Evolutionary conservation across 768 basidiomycete species (phyloP), one percentile per base, ranked within the genome.

Genomic region (Termitomyces sp.): DNA sequence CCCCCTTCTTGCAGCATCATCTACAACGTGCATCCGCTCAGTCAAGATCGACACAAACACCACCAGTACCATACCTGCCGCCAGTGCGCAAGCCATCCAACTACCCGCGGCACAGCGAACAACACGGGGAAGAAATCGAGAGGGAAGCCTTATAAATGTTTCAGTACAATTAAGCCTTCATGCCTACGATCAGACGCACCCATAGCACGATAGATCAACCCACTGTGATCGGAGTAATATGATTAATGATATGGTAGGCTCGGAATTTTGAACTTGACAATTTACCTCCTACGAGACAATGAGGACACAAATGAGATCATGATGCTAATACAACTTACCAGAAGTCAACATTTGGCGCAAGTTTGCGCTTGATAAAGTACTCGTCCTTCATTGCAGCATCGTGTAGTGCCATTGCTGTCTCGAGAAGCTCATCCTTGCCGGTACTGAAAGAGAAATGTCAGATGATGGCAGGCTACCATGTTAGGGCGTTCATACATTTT

Each of bases 1-100:
- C 91, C 91, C 21, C 84, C 88, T 30, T 86, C 79, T 64, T 90
- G 86, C 45, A 96, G 73, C 93, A 94, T 94, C 88, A 94, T 90
- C 85, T 95, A 64, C 48, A 38, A 94, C 90, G 85, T 95, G 64
- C 41, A 28, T 22, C 7, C 9, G 15, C 24, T 45, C 19, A 51
- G 53, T 32, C 40, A n/a, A 51, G 8, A 28, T 19, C 17, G 60
- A 53, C 14, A 30, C 30, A 45, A 41, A 24, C 30, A 19, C 21
- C 24, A 14, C 21, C 7, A 17, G 14, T 35, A 22, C 10, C 69
- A 51, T 54, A 84, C 88, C 79, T 90, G 90, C 53, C 90, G 78
- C 93, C 93, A 95, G 69, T 94, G 93, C 0, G 92, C 90, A 8
- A 95, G 75, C 93, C 93, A 95, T 19, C 93, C 93, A 26, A 92